Base-by-base conservation (phyloP, 768 basidiomycete genomes). In the Chalciporus pseudorubinellus region DNA sequence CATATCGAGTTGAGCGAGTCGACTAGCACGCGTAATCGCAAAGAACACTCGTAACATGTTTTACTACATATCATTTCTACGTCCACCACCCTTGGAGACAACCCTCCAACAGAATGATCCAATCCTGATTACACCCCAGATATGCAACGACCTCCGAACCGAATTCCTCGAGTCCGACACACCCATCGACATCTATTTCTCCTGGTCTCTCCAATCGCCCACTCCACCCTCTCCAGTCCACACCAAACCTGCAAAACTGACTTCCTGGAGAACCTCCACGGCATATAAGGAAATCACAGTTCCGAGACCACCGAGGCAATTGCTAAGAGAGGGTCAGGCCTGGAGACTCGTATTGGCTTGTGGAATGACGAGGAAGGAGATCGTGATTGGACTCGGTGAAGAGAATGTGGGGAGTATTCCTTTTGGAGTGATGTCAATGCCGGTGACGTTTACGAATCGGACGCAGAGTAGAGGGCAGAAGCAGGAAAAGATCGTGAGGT, bases 121-220 rank as follows among this genome's bases (percentile, higher is more conserved):
- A 4, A 69, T 94, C 44, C 67, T 73, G 12, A 79, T 95, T 46
- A 91, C 85, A 2, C 91, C 90, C 1, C 92, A 95, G 66, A 81
- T 97, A 53, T 83, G 86, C 26, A 95, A 97, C 66, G 94, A 95
- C 59, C 78, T 95, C 20, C 80, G 94, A 28, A 95, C 94, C 29
- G 92, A 94, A 64, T 70, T 76, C 1, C 82, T 76, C 59, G 71
- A 75, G 14, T 36, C 16, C 11, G 70, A 64, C 16, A n/a, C n/a
- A n/a, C 67, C 77, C 1, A 74, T 79, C 50, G 85, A 91, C 52
- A 79, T 95, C 33, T 86, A 72, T 63, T 92, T 85, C 63, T 70
- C 78, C 21, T 95, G 92, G 92, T 56, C 58, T 34, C 66, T 66
- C 24, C 63, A 67, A 29, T 16, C 46, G 40, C 60, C 61, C 2